Base-by-base conservation (phyloP, 1,139 yeast genomes). In the Kodamaea plutei region DNA sequence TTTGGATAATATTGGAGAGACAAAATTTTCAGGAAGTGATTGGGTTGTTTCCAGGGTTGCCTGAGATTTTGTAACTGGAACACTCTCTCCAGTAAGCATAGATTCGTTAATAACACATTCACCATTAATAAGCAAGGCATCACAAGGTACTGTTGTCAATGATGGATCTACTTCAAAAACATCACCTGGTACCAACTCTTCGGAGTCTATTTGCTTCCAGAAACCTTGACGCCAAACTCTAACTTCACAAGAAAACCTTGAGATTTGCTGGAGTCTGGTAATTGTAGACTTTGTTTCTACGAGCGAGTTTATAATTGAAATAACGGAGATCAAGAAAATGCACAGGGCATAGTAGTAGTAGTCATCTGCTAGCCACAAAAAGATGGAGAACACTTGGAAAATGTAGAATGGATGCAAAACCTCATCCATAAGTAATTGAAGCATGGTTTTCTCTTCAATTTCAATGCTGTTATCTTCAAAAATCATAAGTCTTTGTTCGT, bases 31-130 rank as follows among this genome's bases (percentile, higher is more conserved):
- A 13, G 73, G 68, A 25, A 87, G 56, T 11, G 64, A 64, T 18
- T 62, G 61, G 25, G 87, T 72, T 0, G 80, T 71, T 12, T 78
- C 87, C 16, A 72, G 73, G 0, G 73, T 63, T 2, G 94, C 88
- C 3, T 83, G 72, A 4, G 67, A 42, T 53, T 91, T 91, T 0
- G 96, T 76, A 2, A 91, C 95, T 0, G 99, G 98, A 1, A 91
- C 97, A 36, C 96, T 87, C 54, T 91, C 99, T 23, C 99, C 99
- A 0, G 97, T 91, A 19, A 89, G 70, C 95, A 89, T 89, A 8
- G 95, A 84, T 53, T 89, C 97, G 55, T 91, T 91, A 11, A 89
- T 83, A 35, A 91, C 87, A 55, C 95, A 85, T 52, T 88, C 97
- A 32, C 98, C 98, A 27, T 89, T 78, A 15, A 89, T 60, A 29